These are phyloP conservation scores for Skeletonema costatum DNA, from an alignment of 108 stramenopile species.

Conservation along the genomic window DNA sequence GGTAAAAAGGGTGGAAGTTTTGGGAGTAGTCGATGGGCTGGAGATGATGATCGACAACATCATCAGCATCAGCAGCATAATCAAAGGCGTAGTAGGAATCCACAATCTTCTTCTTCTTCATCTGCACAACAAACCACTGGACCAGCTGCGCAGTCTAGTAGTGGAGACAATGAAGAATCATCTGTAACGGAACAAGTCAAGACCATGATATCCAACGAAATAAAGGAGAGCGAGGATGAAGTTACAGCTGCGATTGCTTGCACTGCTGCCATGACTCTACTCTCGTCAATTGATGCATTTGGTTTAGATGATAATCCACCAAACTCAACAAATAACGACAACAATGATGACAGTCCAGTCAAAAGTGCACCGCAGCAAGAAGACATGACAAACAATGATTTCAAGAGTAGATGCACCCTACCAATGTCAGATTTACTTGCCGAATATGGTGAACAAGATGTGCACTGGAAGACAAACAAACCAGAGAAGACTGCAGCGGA, in stretches of 20 bases:
- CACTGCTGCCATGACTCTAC: constrained; percentile 44
- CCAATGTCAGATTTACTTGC: constrained; percentile 48
- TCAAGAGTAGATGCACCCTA: neutral
- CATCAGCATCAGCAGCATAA: neutral
- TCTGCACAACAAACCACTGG: neutral
- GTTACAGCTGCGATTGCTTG: constrained; percentile 43
- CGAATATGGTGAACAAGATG: constrained; percentile 67
- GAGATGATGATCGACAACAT: neutral
- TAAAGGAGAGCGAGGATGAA: constrained; percentile 28
- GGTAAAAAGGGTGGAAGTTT: constrained; percentile 26
- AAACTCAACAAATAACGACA: neutral
- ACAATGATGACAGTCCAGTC: constrained; percentile 6
- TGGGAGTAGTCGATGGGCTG: constrained; percentile 44
- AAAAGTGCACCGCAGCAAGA: neutral
- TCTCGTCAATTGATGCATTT: constrained; percentile 40
- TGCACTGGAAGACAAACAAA: constrained; percentile 46
- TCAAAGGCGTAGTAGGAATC: neutral
- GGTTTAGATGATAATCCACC: constrained; percentile 4
- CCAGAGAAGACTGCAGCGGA: neutral
- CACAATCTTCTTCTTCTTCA: neutral
- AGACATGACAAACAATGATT: constrained; percentile 14
- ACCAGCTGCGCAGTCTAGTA: neutral
- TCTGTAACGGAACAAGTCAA: neutral
- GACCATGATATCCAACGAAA: neutral
- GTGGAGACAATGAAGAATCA: neutral